Base-by-base conservation (phyloP, 805 yeast genomes). In the Suhomyces xylopsoci region DNA sequence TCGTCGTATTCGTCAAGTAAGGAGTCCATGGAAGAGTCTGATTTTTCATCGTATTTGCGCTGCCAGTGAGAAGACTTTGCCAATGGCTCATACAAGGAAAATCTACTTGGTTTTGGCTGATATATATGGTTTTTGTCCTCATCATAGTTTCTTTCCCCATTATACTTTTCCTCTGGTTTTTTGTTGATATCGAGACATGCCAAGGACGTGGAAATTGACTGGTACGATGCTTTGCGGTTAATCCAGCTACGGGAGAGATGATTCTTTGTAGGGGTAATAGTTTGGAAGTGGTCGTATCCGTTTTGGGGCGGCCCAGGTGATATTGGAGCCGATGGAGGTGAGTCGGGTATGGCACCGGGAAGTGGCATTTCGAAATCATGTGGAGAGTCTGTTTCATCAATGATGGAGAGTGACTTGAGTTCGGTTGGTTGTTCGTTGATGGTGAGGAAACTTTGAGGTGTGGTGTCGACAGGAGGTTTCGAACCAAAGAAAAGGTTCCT, bases 1-100 rank as follows among this genome's bases (percentile, higher is more conserved):
- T 76, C 81, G 56, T 77, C 74, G 64, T 77, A 66, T 63, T 77
- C 72, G 59, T 77, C 77, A 30, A 74, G 58, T 19, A 76, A 61
- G 14, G 78, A 69, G 61, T 77, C 78, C 73, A 73, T 67, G 17
- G 69, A 64, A n/a, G 58, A 52, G 48, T 57, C 58, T 24, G 57
- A 53, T 25, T 54, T 51, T 15, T 55, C 54, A 36, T 57, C 60
- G 10, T 38, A 17, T 26, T 40, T 40, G 10, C 30, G 26, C 19
- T 10, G 22, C 26, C 41, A 22, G n/a, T 14, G 36, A 15, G 26
- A 15, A 14, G 40, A 28, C 40, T 45, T 45, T 6, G 32, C n/a
- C 38, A 44, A 44, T 5, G 32, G 47, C 20, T 44, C 47, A 9
- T 24, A 38, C 42, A 38, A 17, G 14, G 42, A 22, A 14, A 26